Evolutionary conservation across 2,329 filamentous ascomycete species (phyloP).

Genomic region (Mycocentrospora acerina): DNA sequence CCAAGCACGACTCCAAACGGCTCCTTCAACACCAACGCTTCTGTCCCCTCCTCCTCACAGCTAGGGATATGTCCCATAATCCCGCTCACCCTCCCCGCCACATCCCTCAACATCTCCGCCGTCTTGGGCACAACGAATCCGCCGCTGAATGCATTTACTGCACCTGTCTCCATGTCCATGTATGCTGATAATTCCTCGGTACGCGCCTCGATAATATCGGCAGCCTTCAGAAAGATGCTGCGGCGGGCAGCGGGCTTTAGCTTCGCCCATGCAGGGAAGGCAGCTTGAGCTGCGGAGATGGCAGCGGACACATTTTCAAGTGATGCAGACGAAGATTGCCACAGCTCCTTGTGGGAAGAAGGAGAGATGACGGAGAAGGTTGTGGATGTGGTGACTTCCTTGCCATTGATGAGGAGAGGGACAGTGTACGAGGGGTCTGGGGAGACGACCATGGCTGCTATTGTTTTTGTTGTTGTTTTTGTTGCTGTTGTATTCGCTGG

Average conservation of each 20-base stretch:
- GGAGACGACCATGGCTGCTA: slow-evolving; percentile 2
- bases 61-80: slow-evolving; percentile 54
- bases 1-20: slow-evolving; percentile 77
- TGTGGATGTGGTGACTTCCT: slow-evolving; percentile 49
- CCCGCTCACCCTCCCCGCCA: slow-evolving; percentile 52
- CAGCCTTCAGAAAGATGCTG: slow-evolving; percentile 69
- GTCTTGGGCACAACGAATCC: slow-evolving; percentile 45
- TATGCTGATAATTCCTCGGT: slow-evolving; percentile 62
- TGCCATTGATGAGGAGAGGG: slow-evolving; percentile 53
- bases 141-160: slow-evolving; percentile 40
- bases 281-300: slow-evolving; percentile 62
- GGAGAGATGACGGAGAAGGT: slow-evolving; percentile 62
- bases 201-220: slow-evolving; percentile 62
- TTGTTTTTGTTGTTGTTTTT: slow-evolving; percentile 10
- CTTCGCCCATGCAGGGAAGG: slow-evolving; percentile 69
- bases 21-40: slow-evolving; percentile 69
- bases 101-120: slow-evolving; percentile 52
- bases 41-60: slow-evolving; percentile 52
- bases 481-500: too few relatives aligned
- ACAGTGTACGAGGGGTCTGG: slow-evolving; percentile 35
- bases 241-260: slow-evolving; percentile 63
- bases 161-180: slow-evolving; percentile 62
- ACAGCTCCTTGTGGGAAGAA: slow-evolving; percentile 52
- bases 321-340: slow-evolving; percentile 60
- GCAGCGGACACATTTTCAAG: slow-evolving; percentile 59